A percentile compares a stretch with the other conserved stretches of the same genome.
Evolutionary conservation across 2,329 filamentous ascomycete genomes (phyloP).

Genomic region (Sarocladiaceae sp.): DNA sequence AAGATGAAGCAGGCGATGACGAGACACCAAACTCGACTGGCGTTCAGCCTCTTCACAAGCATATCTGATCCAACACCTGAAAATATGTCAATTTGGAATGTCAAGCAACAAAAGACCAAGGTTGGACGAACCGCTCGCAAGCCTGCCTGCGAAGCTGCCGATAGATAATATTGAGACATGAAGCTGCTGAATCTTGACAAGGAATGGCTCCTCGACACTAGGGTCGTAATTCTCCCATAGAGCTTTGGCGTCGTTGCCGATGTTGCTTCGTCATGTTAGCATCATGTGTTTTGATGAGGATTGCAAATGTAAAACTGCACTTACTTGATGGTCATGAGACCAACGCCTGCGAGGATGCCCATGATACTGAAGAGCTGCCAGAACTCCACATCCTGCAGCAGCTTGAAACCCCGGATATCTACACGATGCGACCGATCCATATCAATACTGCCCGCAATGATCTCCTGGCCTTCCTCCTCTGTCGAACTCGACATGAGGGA

Average conservation of each 20-base stretch:
- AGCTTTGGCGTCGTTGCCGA: conserved; percentile 82
- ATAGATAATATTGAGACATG: conserved; percentile 94
- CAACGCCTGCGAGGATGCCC: conserved; percentile 85
- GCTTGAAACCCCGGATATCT: conserved; percentile 82
- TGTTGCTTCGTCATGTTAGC: conserved; percentile 60
- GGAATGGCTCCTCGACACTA: conserved; percentile 63
- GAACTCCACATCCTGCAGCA: conserved; percentile 71
- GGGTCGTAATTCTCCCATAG: conserved; percentile 84
- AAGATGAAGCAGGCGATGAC: conserved; percentile 74
- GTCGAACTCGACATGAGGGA: conserved; percentile 67
- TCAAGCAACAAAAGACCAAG: not conserved
- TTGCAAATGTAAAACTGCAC: conserved; percentile 24
- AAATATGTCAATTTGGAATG: conserved; percentile 13
- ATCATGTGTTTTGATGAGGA: not conserved
- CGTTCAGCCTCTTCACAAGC: conserved; percentile 71
- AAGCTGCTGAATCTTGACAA: conserved; percentile 76
- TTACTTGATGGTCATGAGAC: conserved; percentile 98
- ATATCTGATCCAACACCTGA: conserved; percentile 83
- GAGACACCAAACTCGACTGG: conserved; percentile 87
- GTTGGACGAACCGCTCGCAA: conserved; percentile 57
- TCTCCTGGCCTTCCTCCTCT: conserved; percentile 39
- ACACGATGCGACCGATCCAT: conserved; percentile 68
- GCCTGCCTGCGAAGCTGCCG: conserved; percentile 75
- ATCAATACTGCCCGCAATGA: conserved; percentile 57
- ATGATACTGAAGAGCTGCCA: conserved; percentile 88